phyloP scores from a whole-genome alignment of 306 rosid genomes.

The Styphnolobium japonicum region DNA sequence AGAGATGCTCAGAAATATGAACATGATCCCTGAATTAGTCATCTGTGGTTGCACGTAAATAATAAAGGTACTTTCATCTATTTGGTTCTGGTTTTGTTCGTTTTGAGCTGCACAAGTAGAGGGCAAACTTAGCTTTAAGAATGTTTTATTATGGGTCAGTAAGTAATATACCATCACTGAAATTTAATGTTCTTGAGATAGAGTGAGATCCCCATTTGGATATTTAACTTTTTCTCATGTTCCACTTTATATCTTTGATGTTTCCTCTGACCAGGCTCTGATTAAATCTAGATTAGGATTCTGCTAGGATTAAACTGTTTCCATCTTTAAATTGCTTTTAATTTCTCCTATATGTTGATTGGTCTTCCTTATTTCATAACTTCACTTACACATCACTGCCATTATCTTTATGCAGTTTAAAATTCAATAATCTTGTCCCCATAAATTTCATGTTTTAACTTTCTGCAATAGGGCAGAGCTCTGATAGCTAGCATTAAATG shows the following conservation, averaged over 20 bases:
- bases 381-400: background rate
- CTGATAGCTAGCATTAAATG: background rate
- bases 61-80: constrained; percentile 17
- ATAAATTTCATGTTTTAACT: constrained; percentile 3
- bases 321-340: background rate
- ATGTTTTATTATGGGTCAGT: constrained; percentile 8
- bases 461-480: background rate
- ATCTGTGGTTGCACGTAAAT: background rate
- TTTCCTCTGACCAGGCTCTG: background rate
- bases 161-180: background rate
- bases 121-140: constrained; percentile 15
- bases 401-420: background rate
- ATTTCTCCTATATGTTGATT: background rate
- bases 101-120: constrained; percentile 15
- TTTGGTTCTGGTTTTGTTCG: constrained; percentile 14
- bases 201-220: constrained; percentile 19
- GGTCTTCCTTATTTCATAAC: background rate
- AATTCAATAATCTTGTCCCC: background rate
- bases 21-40: background rate
- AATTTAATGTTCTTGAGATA: constrained; percentile 14
- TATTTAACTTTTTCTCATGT: background rate
- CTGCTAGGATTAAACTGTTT: background rate
- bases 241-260: background rate
- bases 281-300: constrained; percentile 2
- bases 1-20: constrained; percentile 6